Percentiles rank a stretch among this genome's conserved stretches.
These are phyloP conservation scores for Diplodia intermedia DNA, from an alignment of 2,329 filamentous ascomycete genomes.

Conservation along the genomic window DNA sequence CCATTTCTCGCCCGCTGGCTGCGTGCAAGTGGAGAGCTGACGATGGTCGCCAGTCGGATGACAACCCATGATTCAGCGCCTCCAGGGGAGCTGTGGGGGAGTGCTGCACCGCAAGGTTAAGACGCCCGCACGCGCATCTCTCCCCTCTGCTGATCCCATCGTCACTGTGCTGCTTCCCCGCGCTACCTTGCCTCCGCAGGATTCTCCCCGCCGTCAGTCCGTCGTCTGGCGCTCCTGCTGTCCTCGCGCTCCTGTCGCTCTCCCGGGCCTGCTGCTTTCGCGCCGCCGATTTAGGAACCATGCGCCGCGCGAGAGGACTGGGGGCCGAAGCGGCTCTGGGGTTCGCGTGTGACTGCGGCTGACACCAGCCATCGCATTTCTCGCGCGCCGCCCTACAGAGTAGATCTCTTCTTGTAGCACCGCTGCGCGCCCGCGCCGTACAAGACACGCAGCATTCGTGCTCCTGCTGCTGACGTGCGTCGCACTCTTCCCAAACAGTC, in stretches of 20 bases:
- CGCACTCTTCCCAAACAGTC: constrained; percentile 6
- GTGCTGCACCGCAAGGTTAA: constrained; percentile 4
- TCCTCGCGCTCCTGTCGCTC: not conserved
- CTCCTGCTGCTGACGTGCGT: constrained; percentile 30
- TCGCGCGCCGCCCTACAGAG: constrained; percentile 13
- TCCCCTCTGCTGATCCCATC: constrained; percentile 33
- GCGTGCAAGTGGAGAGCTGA: constrained; percentile 5
- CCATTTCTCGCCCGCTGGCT: constrained; percentile 18
- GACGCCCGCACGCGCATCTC: constrained; percentile 34
- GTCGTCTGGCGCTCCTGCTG: constrained; percentile 16
- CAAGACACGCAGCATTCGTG: constrained; percentile 2
- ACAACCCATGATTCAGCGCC: constrained; percentile 15
- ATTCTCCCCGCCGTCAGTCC: not conserved
- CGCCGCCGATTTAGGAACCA: not conserved
- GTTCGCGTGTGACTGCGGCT: constrained; percentile 24
- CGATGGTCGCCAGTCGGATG: constrained; percentile 9
- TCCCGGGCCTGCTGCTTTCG: not conserved
- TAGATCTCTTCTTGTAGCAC: constrained; percentile 25
- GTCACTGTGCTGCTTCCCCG: constrained; percentile 42
- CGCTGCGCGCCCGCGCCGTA: not conserved
- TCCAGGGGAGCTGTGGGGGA: constrained; percentile 13
- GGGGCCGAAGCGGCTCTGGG: constrained; percentile 20
- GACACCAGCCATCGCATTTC: constrained; percentile 31
- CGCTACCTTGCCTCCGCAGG: constrained; percentile 42
- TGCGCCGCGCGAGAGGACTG: constrained; percentile 17